Conservation (phyloP, 1,284 basidiomycete species). For the Vanrija sp. region DNA sequence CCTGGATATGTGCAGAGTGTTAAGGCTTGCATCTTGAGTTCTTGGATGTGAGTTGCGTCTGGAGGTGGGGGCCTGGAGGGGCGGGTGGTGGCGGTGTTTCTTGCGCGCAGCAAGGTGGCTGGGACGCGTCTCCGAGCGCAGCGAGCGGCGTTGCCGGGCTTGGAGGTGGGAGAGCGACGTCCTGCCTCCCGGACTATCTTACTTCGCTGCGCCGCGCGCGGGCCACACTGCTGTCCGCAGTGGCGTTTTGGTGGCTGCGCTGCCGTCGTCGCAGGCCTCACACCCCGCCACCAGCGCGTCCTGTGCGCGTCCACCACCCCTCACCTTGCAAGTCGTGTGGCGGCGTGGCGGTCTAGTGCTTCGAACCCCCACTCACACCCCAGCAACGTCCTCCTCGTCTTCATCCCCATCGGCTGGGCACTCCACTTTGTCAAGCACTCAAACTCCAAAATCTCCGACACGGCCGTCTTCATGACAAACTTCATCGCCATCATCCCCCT, state of each 20-base stretch:
- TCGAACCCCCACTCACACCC: neutral
- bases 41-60: slow-evolving; percentile 44
- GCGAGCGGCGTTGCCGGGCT: too few relatives aligned
- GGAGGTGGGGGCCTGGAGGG: neutral
- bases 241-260: too few relatives aligned
- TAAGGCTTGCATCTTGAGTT: slow-evolving; percentile 41
- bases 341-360: too few relatives aligned
- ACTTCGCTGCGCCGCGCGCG: too few relatives aligned
- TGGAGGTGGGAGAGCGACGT: too few relatives aligned
- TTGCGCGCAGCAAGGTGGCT: too few relatives aligned
- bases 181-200: too few relatives aligned
- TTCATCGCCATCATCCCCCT: slow-evolving; percentile 51
- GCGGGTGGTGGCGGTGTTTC: neutral
- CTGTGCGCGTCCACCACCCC: neutral
- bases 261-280: neutral
- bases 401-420: slow-evolving; percentile 51
- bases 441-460: slow-evolving; percentile 41
- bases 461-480: slow-evolving; percentile 42
- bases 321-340: neutral
- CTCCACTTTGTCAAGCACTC: slow-evolving; percentile 45
- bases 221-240: too few relatives aligned
- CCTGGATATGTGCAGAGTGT: slow-evolving; percentile 43
- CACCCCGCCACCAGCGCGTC: too few relatives aligned
- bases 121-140: too few relatives aligned
- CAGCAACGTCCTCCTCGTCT: slow-evolving; percentile 50